Conservation (phyloP, 306 rosid genomes). For the Corylus avellana region DNA sequence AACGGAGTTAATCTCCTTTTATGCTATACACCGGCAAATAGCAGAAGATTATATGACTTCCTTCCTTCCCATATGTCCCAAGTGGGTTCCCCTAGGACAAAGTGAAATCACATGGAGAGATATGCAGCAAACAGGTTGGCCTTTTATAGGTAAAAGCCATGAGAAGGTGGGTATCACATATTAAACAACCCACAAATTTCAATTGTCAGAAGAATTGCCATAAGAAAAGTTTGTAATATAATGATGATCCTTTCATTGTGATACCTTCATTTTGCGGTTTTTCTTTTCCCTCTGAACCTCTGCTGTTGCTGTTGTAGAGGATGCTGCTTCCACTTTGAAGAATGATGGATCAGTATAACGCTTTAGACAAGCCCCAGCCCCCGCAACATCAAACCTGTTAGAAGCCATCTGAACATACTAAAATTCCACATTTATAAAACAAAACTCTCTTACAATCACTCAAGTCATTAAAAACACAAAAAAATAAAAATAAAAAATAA, state of each 20-base stretch:
- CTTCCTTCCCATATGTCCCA: not conserved
- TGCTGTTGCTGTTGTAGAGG: constrained; percentile 33
- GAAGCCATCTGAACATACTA: constrained; percentile 32
- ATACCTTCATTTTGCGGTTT: constrained; percentile 73
- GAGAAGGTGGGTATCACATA: not conserved
- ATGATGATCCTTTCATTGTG: constrained; percentile 12
- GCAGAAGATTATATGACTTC: not conserved
- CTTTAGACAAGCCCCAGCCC: constrained; percentile 95
- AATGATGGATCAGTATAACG: constrained; percentile 96
- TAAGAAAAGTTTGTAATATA: not conserved
- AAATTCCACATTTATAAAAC: constrained; percentile 26
- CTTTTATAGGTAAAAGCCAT: not conserved
- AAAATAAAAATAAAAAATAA: not conserved
- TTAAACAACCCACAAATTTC: not conserved
- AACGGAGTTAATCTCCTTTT: not conserved
- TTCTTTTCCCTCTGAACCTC: constrained; percentile 68
- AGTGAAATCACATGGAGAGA: not conserved
- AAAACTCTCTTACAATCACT: constrained; percentile 5
- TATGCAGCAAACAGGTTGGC: not conserved
- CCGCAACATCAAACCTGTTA: constrained; percentile 92
- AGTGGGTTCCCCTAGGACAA: not conserved
- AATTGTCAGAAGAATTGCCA: constrained; percentile 6
- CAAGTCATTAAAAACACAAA: not conserved
- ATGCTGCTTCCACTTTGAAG: constrained; percentile 61
- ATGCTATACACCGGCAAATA: not conserved